These are phyloP conservation scores for Hanseniaspora pseudoguilliermondii DNA, from an alignment of 805 yeast species.

Conservation along the genomic window DNA sequence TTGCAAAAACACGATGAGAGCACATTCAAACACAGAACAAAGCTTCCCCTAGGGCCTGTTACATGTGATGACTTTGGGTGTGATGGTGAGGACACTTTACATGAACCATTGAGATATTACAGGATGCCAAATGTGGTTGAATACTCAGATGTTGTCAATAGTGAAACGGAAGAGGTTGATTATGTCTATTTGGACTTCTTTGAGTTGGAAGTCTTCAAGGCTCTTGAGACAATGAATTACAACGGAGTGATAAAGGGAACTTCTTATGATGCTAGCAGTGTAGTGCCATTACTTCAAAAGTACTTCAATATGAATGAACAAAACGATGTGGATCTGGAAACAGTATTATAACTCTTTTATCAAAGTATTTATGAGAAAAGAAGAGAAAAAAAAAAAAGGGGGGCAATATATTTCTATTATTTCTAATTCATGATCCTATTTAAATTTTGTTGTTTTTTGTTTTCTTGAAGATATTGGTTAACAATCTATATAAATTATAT, in stretches of 20 bases:
- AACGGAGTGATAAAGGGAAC: background rate
- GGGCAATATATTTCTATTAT: background rate
- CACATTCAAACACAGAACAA: constrained; percentile 17
- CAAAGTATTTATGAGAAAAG: background rate
- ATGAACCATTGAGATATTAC: constrained; percentile 43
- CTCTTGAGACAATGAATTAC: constrained; percentile 18
- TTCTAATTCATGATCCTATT: background rate
- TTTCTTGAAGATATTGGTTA: constrained; percentile 1
- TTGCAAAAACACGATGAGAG: background rate
- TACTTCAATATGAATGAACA: background rate
- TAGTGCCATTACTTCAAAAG: background rate
- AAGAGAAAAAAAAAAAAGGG: background rate
- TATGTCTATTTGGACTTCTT: constrained; percentile 73
- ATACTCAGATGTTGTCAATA: constrained; percentile 24
- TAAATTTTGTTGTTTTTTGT: background rate
- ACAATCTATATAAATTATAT: constrained; percentile 12
- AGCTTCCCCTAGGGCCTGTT: constrained; percentile 53
- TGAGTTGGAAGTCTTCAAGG: constrained; percentile 37
- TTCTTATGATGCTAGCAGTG: background rate
- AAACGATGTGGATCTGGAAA: background rate
- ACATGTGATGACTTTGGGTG: constrained; percentile 76
- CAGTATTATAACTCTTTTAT: background rate
- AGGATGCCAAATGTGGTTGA: constrained; percentile 72
- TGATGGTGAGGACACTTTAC: constrained; percentile 77
- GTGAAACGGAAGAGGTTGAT: constrained; percentile 36